Evolutionary conservation across 2,329 filamentous ascomycete genomes (phyloP).

Genomic region (Pseudocercospora pini-densiflorae): DNA sequence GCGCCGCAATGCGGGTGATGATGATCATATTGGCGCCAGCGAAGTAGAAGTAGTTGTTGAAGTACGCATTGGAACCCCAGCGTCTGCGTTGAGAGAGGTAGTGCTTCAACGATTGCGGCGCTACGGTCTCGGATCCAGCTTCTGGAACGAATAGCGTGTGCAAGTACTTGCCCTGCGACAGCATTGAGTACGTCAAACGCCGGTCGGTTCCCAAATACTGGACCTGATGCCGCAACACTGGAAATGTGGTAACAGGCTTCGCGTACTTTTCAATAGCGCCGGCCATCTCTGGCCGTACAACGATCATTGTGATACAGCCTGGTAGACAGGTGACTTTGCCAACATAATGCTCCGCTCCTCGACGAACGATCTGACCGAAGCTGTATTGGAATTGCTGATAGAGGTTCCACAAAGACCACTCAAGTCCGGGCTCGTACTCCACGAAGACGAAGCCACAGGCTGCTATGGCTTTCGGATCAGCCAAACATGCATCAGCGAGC

Average conservation of each 20-base stretch:
- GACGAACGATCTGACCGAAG: slow-evolving; percentile 33
- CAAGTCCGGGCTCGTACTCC: slow-evolving; percentile 31
- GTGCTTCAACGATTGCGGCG: slow-evolving; percentile 41
- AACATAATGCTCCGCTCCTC: slow-evolving; percentile 29
- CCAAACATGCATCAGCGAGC: slow-evolving; percentile 27
- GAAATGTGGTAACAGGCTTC: slow-evolving; percentile 30
- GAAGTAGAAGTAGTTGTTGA: slow-evolving; percentile 45
- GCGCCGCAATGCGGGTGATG: slow-evolving; percentile 39
- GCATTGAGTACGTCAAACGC: slow-evolving; percentile 32
- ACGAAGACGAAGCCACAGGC: slow-evolving; percentile 32
- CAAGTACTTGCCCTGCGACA: slow-evolving; percentile 27
- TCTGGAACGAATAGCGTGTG: slow-evolving; percentile 41
- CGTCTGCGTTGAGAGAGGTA: slow-evolving; percentile 42
- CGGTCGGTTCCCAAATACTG: slow-evolving; percentile 34
- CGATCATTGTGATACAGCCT: slow-evolving; percentile 35
- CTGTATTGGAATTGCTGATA: slow-evolving; percentile 35
- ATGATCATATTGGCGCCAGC: slow-evolving; percentile 44
- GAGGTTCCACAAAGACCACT: slow-evolving; percentile 34
- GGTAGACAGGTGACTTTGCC: slow-evolving; percentile 34
- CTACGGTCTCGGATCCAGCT: slow-evolving; percentile 43
- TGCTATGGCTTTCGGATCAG: slow-evolving; percentile 31
- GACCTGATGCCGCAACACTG: slow-evolving; percentile 32
- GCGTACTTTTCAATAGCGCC: slow-evolving; percentile 32
- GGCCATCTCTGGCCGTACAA: slow-evolving; percentile 32
- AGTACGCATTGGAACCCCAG: slow-evolving; percentile 45